phyloP scores from a whole-genome alignment of 306 rosid species.

The Senna siamea region DNA sequence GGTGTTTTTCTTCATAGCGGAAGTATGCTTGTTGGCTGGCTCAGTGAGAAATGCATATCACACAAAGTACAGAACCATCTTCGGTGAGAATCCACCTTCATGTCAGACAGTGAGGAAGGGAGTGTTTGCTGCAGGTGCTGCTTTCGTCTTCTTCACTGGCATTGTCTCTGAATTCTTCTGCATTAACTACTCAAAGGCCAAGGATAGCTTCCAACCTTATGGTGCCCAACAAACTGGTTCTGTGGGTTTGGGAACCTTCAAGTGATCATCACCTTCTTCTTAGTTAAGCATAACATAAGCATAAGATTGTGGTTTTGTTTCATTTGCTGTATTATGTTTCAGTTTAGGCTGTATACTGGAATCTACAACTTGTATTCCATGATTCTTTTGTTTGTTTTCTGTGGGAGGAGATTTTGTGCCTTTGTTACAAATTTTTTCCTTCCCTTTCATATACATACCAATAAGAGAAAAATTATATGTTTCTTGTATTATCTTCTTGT shows the following conservation, averaged over 20 bases:
- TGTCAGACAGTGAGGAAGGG: slow-evolving; percentile 70
- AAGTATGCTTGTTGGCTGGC: slow-evolving; percentile 59
- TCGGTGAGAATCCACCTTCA: slow-evolving; percentile 39
- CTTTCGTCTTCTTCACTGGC: slow-evolving; percentile 57
- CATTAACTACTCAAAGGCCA: slow-evolving; percentile 61
- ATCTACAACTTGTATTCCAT: slow-evolving; percentile 5
- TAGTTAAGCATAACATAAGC: neutral
- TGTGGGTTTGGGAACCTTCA: slow-evolving; percentile 70
- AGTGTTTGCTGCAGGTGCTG: slow-evolving; percentile 69
- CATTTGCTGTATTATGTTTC: slow-evolving; percentile 28
- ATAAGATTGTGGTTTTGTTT: neutral
- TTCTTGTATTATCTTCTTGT: neutral
- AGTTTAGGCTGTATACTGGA: neutral
- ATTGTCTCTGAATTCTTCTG: slow-evolving; percentile 62
- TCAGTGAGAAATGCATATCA: slow-evolving; percentile 70
- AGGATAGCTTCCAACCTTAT: slow-evolving; percentile 61
- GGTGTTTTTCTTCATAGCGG: slow-evolving; percentile 25
- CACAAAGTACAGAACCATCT: slow-evolving; percentile 61
- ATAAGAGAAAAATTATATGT: slow-evolving; percentile 3
- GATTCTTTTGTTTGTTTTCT: neutral
- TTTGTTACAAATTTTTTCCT: neutral
- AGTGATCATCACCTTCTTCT: slow-evolving; percentile 37
- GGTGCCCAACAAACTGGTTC: slow-evolving; percentile 44
- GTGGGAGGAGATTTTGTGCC: neutral
- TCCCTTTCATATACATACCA: slow-evolving; percentile 10